Evolutionary conservation across 306 rosid species (phyloP).

Genomic region (Dryas alaskensis): DNA sequence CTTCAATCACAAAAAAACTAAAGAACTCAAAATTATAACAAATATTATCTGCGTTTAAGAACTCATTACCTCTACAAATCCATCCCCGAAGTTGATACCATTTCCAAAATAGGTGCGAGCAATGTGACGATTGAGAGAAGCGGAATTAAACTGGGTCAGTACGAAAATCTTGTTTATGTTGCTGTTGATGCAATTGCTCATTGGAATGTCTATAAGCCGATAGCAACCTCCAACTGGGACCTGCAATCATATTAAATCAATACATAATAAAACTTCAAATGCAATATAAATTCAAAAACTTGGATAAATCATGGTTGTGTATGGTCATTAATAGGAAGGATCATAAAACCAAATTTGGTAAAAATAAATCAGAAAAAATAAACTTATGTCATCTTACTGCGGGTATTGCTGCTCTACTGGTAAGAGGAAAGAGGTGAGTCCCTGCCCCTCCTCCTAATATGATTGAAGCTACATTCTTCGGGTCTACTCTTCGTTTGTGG

Average conservation of each 20-base stretch:
- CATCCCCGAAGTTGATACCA: constrained; percentile 47
- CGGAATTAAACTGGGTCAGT: constrained; percentile 49
- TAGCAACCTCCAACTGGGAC: constrained; percentile 59
- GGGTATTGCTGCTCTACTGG: constrained; percentile 73
- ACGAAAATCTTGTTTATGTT: constrained; percentile 48
- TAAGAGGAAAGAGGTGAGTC: constrained; percentile 80
- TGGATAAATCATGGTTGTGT: background rate
- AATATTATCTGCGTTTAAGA: background rate
- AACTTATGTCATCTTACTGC: constrained; percentile 53
- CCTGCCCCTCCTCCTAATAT: constrained; percentile 90
- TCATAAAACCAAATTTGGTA: background rate
- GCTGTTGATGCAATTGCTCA: constrained; percentile 53
- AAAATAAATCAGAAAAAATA: background rate
- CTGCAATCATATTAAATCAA: constrained; percentile 27
- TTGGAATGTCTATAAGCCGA: constrained; percentile 49
- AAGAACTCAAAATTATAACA: background rate
- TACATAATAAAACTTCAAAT: background rate
- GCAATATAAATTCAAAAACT: background rate
- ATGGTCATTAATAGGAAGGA: background rate
- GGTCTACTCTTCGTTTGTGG: constrained; percentile 55
- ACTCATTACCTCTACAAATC: constrained; percentile 47
- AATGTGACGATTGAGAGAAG: constrained; percentile 48
- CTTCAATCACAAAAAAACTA: background rate
- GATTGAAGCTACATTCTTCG: constrained; percentile 76
- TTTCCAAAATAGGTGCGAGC: constrained; percentile 50